Evolutionary conservation across 441 rosid species (phyloP).

Genomic region (Raphanus hybrid): DNA sequence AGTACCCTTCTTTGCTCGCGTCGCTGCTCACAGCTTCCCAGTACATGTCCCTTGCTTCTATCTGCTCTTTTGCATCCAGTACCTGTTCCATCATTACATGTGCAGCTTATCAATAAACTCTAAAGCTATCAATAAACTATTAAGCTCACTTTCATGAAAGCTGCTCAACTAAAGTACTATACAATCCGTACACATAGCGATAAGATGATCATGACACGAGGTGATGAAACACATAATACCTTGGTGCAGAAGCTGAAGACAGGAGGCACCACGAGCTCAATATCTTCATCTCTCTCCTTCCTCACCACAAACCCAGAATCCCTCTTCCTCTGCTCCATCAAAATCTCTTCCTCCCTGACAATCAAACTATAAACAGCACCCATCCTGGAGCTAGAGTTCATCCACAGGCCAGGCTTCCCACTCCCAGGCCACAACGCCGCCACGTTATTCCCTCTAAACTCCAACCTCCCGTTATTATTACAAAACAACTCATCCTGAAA

Average conservation of each 20-base stretch:
- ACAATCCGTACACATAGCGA: too few relatives aligned
- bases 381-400: slow-evolving; percentile 75
- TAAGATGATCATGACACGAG: too few relatives aligned
- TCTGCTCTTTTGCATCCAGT: slow-evolving; percentile 64
- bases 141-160: too few relatives aligned
- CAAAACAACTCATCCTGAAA: slow-evolving; percentile 72
- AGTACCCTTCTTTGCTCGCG: slow-evolving; percentile 42
- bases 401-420: slow-evolving; percentile 88
- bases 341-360: slow-evolving; percentile 75
- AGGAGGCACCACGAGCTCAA: slow-evolving; percentile 78
- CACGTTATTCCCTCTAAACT: slow-evolving; percentile 62
- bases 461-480: slow-evolving; percentile 63
- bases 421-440: slow-evolving; percentile 84
- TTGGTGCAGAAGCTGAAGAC: slow-evolving; percentile 66
- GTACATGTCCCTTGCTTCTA: slow-evolving; percentile 66
- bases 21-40: slow-evolving; percentile 80
- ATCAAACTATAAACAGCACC: slow-evolving; percentile 72
- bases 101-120: slow-evolving; percentile 4
- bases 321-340: slow-evolving; percentile 56
- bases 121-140: not conserved
- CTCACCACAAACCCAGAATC: slow-evolving; percentile 46
- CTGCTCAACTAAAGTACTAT: too few relatives aligned
- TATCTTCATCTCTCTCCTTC: slow-evolving; percentile 61
- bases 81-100: slow-evolving; percentile 43
- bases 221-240: not conserved